Evolutionary conservation across 345 rosid genomes (phyloP).

Genomic region (Eucalyptus sp.): DNA sequence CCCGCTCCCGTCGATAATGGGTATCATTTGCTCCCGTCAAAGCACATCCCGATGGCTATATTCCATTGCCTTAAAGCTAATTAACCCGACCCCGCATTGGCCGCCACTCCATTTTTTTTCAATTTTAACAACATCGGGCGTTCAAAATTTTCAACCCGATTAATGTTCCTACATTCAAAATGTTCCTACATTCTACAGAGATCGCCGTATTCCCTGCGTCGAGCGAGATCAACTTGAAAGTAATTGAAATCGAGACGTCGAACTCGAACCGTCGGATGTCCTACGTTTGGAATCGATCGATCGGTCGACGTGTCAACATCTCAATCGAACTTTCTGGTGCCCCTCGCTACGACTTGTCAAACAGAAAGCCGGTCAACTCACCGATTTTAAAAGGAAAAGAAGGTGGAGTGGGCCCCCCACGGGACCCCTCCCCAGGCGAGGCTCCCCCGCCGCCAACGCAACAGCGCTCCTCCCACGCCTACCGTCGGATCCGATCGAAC

Average conservation of each 20-base stretch:
- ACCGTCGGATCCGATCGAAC: not conserved
- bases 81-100: rapidly evolving
- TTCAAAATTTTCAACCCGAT: not conserved
- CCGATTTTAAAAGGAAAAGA: not conserved
- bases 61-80: rapidly evolving
- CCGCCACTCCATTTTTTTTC: not conserved
- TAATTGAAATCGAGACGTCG: not conserved
- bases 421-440: not conserved
- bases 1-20: not conserved
- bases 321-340: not conserved
- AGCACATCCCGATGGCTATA: not conserved
- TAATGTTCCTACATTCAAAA: too few relatives aligned
- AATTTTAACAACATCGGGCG: not conserved
- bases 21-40: not conserved
- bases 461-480: not conserved
- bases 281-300: not conserved
- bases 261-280: not conserved
- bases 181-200: not conserved
- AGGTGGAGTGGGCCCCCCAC: not conserved
- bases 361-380: not conserved
- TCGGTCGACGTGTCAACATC: not conserved
- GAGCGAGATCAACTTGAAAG: not conserved
- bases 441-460: not conserved
- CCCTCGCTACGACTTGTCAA: not conserved
- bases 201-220: not conserved